phyloP scores from a whole-genome alignment of 148 eudicot species.

The Camellia granthamiana region DNA sequence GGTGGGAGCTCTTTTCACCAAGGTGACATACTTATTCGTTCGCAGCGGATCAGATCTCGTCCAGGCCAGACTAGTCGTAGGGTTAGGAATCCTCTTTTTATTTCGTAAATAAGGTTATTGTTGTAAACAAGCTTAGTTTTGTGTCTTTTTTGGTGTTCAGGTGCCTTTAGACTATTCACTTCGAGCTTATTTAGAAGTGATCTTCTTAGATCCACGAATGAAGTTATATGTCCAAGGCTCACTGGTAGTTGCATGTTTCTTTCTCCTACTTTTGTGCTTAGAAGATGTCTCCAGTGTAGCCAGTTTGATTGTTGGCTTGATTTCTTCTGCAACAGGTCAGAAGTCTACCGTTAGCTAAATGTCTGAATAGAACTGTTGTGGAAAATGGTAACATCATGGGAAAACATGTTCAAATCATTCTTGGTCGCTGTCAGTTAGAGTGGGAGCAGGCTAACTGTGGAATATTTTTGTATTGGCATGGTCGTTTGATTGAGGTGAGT shows the following conservation, averaged over 20 bases:
- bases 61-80: conserved; percentile 60
- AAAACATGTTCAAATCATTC: conserved; percentile 47
- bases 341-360: conserved; percentile 65
- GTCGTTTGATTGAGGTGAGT: conserved; percentile 70
- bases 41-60: conserved; percentile 63
- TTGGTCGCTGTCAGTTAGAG: conserved; percentile 64
- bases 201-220: conserved; percentile 70
- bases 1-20: conserved; percentile 56
- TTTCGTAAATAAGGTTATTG: neutral
- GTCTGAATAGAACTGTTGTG: conserved; percentile 44
- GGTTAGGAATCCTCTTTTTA: conserved; percentile 26
- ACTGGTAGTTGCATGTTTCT: conserved; percentile 35
- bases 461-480: conserved; percentile 81
- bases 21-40: conserved; percentile 66
- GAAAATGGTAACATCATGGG: conserved; percentile 44
- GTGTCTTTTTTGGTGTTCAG: conserved; percentile 32
- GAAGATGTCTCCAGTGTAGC: neutral
- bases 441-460: conserved; percentile 73
- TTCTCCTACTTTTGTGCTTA: neutral
- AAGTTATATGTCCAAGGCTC: conserved; percentile 73
- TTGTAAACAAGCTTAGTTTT: neutral
- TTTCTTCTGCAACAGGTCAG: conserved; percentile 41
- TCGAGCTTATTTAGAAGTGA: conserved; percentile 61
- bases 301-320: neutral
- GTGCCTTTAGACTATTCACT: conserved; percentile 70